Evolutionary conservation across 2,329 filamentous ascomycete species (phyloP).

Genomic region (Fusarium succisae): DNA sequence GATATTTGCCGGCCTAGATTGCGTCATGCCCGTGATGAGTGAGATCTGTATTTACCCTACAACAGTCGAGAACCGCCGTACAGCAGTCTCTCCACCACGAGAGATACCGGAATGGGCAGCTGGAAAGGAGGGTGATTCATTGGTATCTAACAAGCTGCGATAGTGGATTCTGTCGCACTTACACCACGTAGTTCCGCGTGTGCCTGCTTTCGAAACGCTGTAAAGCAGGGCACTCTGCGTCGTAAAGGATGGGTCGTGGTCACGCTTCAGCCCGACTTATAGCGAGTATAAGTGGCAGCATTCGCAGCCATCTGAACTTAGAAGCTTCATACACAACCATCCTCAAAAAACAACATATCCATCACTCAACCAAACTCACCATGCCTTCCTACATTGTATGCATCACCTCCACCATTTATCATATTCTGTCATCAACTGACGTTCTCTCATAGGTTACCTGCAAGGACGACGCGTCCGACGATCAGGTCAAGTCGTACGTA

Average conservation of each 20-base stretch:
- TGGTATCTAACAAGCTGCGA: conserved; percentile 13
- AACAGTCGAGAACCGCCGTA: conserved; percentile 12
- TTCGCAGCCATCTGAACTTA: conserved; percentile 21
- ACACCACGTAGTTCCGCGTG: conserved; percentile 22
- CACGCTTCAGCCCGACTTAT: conserved; percentile 36
- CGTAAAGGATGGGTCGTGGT: conserved; percentile 30
- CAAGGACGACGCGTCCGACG: conserved; percentile 73
- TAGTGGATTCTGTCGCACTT: conserved; percentile 25
- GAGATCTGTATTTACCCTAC: conserved; percentile 27
- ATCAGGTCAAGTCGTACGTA: conserved; percentile 73
- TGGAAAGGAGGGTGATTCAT: conserved; percentile 27
- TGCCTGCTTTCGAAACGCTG: not conserved
- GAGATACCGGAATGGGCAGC: conserved; percentile 11
- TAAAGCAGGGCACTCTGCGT: conserved; percentile 24
- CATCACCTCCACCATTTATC: not conserved
- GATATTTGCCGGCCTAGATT: conserved; percentile 12
- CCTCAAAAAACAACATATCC: conserved; percentile 23
- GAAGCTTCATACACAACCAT: conserved; percentile 26
- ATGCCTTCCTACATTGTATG: conserved; percentile 68
- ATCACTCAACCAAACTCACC: conserved; percentile 40
- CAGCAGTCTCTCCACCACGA: conserved; percentile 8
- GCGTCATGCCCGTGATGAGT: conserved; percentile 28
- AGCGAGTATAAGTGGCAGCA: conserved; percentile 38
- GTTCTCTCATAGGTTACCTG: conserved; percentile 72
- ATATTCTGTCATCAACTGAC: conserved; percentile 17